phyloP scores from a whole-genome alignment of 2,329 filamentous ascomycete species.

The Bipolaris sorokiniana region DNA sequence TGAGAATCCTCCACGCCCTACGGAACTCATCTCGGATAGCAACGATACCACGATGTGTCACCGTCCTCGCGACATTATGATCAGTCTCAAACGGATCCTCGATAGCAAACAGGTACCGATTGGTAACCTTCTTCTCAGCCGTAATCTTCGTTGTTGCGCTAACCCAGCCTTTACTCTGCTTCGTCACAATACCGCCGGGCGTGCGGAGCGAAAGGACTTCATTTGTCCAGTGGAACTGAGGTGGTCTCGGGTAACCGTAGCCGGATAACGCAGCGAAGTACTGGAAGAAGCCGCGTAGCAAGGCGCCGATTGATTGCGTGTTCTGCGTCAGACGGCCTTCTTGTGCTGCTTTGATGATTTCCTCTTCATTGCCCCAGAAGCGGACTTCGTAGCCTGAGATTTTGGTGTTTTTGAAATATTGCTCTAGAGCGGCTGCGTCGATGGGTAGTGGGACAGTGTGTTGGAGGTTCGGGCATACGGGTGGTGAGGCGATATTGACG shows the following conservation, averaged over 20 bases:
- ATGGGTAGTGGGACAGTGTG: conserved; percentile 49
- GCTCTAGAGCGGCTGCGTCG: conserved; percentile 32
- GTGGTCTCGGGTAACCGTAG: conserved; percentile 42
- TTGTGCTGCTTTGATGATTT: conserved; percentile 67
- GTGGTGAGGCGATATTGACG: conserved; percentile 79
- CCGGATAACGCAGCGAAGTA: conserved; percentile 72
- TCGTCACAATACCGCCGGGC: conserved; percentile 71
- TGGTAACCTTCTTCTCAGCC: conserved; percentile 71
- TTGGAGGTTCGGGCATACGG: conserved; percentile 85
- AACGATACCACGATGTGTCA: conserved; percentile 81
- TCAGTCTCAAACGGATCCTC: conserved; percentile 90
- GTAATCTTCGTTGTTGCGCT: conserved; percentile 73
- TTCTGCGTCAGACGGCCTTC: conserved; percentile 70
- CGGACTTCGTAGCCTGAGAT: conserved; percentile 73
- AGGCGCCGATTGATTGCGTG: conserved; percentile 68
- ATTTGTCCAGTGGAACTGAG: conserved; percentile 78
- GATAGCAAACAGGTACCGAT: conserved; percentile 85
- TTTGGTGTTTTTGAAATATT: conserved; percentile 49
- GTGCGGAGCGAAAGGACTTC: conserved; percentile 81
- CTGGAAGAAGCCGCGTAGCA: conserved; percentile 85
- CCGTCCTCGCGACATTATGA: conserved; percentile 87
- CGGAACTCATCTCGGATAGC: conserved; percentile 85
- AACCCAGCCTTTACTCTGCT: conserved; percentile 83
- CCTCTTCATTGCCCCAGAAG: conserved; percentile 78
- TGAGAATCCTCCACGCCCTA: conserved; percentile 71